Evolutionary conservation across 257 asterid genomes (phyloP).

Genomic region (Leptodermis oblonga): DNA sequence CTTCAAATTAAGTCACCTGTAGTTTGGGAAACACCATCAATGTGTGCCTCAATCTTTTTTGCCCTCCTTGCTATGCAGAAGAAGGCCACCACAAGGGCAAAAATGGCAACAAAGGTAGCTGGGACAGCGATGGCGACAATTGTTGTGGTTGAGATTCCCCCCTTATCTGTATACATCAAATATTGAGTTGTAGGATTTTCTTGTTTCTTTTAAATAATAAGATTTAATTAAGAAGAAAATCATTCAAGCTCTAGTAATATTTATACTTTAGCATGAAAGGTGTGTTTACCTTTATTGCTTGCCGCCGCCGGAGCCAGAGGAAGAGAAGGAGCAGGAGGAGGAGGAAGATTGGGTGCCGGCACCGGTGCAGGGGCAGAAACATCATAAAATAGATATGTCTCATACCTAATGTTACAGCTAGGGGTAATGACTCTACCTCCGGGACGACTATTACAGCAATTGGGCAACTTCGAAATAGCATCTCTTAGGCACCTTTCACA

Average conservation of each 20-base stretch:
- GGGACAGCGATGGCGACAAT: not conserved
- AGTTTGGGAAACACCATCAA: not conserved
- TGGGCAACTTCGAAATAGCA: not conserved
- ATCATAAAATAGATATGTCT: not conserved
- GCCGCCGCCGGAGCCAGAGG: not conserved
- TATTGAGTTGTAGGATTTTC: too few relatives aligned
- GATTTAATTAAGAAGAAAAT: too few relatives aligned
- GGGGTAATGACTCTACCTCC: conserved; percentile 18
- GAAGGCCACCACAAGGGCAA: not conserved
- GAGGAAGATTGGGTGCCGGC: too few relatives aligned
- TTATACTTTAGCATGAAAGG: not conserved
- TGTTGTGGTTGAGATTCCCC: not conserved
- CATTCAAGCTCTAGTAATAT: too few relatives aligned
- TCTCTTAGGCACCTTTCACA: conserved; percentile 4
- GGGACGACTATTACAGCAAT: not conserved
- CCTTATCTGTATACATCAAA: too few relatives aligned
- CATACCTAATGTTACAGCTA: conserved; percentile 23
- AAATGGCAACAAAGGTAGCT: not conserved
- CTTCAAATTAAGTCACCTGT: not conserved
- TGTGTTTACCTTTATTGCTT: not conserved
- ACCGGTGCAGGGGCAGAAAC: not conserved
- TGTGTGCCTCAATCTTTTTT: not conserved
- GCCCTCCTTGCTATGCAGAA: not conserved
- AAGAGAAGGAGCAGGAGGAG: not conserved
- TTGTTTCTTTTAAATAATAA: too few relatives aligned